Evolutionary conservation across 2,329 filamentous ascomycete genomes (phyloP).

Genomic region (Beauveria scarabaeidicola): DNA sequence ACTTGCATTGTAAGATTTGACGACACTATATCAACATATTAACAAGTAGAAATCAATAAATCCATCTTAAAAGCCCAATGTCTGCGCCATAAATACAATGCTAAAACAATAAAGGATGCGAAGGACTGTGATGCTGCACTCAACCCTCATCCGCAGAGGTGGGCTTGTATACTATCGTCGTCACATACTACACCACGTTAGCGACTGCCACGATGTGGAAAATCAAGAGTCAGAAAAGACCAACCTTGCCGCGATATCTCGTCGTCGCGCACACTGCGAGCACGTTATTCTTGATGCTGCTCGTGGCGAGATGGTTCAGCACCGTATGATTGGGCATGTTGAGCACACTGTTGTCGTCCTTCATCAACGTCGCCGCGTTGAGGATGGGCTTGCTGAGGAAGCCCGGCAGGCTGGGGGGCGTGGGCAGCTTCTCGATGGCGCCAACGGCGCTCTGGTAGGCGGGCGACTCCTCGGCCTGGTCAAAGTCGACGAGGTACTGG

Average conservation of each 20-base stretch:
- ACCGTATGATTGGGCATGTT: conserved; percentile 97
- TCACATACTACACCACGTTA: conserved; percentile 64
- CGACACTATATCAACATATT: background rate
- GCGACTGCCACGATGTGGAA: background rate
- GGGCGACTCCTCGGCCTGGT: conserved; percentile 70
- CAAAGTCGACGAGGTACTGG: conserved; percentile 76
- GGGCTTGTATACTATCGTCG: conserved; percentile 95
- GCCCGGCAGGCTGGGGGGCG: conserved; percentile 76
- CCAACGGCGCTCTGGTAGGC: conserved; percentile 65
- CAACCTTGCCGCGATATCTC: conserved; percentile 90
- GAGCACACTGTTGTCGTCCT: conserved; percentile 95
- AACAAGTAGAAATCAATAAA: background rate
- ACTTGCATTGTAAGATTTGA: background rate
- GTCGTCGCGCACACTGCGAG: conserved; percentile 93
- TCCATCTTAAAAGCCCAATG: conserved; percentile 3
- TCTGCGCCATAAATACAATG: conserved; percentile 2
- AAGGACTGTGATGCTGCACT: background rate
- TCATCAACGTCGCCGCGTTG: conserved; percentile 84
- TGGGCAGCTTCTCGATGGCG: conserved; percentile 70
- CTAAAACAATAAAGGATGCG: background rate
- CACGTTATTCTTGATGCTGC: conserved; percentile 94
- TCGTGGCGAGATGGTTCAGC: conserved; percentile 91
- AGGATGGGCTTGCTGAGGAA: conserved; percentile 93
- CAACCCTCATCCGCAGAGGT: conserved; percentile 49
- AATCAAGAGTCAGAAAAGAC: conserved; percentile 15